A percentile compares a stretch with the other conserved stretches of the same genome.
Conservation (phyloP, 2,329 filamentous ascomycete genomes). For the Gyromitra esculenta region DNA sequence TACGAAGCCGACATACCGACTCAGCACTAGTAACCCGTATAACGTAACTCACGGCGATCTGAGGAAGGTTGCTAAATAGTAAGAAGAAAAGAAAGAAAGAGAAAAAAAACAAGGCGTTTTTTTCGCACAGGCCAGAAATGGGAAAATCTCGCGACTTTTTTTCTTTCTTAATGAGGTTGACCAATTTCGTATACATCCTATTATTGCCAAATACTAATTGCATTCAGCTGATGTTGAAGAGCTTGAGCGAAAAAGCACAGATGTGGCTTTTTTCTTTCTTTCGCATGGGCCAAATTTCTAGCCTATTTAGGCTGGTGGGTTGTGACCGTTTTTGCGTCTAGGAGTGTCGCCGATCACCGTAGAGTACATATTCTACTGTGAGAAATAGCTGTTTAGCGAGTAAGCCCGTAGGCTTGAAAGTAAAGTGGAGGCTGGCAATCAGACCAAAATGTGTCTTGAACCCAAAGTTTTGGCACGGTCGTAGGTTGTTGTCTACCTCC, state of each 20-base stretch:
- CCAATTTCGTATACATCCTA: no score
- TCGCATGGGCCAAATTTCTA: background rate
- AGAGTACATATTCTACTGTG: background rate
- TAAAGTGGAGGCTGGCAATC: background rate
- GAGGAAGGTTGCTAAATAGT: background rate
- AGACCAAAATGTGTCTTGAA: background rate
- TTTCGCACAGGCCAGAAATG: background rate
- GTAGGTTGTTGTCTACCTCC: background rate
- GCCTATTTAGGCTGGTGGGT: conserved; percentile 7
- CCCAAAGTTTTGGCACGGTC: background rate
- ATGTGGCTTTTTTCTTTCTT: background rate
- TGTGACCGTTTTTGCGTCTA: background rate
- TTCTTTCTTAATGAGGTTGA: background rate
- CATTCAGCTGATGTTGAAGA: background rate
- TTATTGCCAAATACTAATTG: background rate
- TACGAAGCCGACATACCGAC: background rate
- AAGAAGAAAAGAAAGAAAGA: background rate
- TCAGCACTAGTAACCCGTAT: background rate
- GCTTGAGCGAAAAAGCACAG: background rate
- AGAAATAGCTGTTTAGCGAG: background rate
- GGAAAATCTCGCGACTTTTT: background rate
- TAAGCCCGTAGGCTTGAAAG: background rate
- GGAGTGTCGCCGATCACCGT: background rate
- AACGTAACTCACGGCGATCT: background rate
- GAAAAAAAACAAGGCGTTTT: background rate